phyloP scores from a whole-genome alignment of 2,329 filamentous ascomycete genomes.

The Pseudogymnoascus sp. region DNA sequence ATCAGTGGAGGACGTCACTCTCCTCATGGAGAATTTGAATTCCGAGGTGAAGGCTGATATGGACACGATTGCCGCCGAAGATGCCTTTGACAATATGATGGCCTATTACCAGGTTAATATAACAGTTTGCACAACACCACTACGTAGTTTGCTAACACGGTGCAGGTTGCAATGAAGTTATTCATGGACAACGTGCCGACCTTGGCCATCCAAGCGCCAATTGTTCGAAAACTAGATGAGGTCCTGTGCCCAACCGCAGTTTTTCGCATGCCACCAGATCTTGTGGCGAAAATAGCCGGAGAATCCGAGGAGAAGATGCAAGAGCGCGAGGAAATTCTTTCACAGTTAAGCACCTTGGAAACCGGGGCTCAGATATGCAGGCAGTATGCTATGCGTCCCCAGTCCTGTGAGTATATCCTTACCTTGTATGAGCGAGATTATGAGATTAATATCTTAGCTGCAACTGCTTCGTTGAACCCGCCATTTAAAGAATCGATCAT shows the following conservation, averaged over 20 bases:
- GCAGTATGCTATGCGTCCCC: conserved; percentile 14
- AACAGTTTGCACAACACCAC: neutral
- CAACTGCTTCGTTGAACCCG: neutral
- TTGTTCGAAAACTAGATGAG: conserved; percentile 16
- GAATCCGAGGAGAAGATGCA: conserved; percentile 17
- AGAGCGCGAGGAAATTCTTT: conserved; percentile 13
- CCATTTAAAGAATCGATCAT: no score
- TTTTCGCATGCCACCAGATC: conserved; percentile 13
- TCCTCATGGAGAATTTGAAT: neutral
- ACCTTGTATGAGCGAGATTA: neutral
- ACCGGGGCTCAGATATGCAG: conserved; percentile 18
- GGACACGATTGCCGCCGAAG: conserved; percentile 15
- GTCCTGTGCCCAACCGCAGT: conserved; percentile 19
- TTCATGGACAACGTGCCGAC: conserved; percentile 20
- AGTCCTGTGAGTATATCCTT: neutral
- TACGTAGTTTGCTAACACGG: neutral
- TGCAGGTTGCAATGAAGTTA: conserved; percentile 18
- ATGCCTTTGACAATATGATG: conserved; percentile 18
- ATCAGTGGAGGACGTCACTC: conserved; percentile 10
- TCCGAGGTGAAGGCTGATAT: conserved; percentile 11
- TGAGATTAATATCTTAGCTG: neutral
- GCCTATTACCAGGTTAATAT: conserved; percentile 19
- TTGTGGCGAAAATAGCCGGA: conserved; percentile 15
- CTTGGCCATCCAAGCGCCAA: conserved; percentile 17
- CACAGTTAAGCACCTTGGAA: conserved; percentile 15